Conservation (phyloP, 768 basidiomycete genomes). For the Russula emetica region DNA sequence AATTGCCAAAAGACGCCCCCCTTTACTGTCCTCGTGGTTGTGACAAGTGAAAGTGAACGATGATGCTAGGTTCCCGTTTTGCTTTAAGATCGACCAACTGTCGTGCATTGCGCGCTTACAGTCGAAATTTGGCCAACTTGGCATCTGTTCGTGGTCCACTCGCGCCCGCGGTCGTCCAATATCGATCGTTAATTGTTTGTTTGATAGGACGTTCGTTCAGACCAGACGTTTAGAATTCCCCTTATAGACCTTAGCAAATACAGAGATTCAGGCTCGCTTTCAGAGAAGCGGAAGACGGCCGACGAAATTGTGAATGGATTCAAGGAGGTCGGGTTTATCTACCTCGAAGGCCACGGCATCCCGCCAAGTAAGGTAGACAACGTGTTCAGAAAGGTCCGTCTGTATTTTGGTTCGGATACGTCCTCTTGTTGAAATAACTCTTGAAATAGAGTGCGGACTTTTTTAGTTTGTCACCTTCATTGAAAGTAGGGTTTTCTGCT, state of each 20-base stretch:
- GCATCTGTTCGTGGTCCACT: slow-evolving; percentile 9
- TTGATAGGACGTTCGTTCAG: slow-evolving; percentile 37
- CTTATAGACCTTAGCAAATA: slow-evolving; percentile 76
- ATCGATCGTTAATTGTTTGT: background rate
- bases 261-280: slow-evolving; percentile 43
- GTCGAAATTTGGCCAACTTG: slow-evolving; percentile 1
- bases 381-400: slow-evolving; percentile 60
- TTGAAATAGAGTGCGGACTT: slow-evolving; percentile 63
- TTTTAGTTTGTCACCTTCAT: slow-evolving; percentile 58
- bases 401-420: background rate
- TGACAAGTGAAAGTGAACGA: no score
- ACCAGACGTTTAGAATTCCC: slow-evolving; percentile 49
- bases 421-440: background rate
- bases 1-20: background rate
- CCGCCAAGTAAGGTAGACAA: slow-evolving; percentile 49
- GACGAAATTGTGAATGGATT: slow-evolving; percentile 70
- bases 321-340: slow-evolving; percentile 77
- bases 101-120: background rate
- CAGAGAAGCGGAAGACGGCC: slow-evolving; percentile 60
- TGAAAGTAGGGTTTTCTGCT: slow-evolving; percentile 44
- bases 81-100: slow-evolving; percentile 5
- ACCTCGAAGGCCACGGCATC: slow-evolving; percentile 72
- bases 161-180: background rate
- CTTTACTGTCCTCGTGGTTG: background rate
- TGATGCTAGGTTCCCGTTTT: background rate